Conservation (phyloP, 805 yeast species). For the Kodamaea kaohsiungensis region DNA sequence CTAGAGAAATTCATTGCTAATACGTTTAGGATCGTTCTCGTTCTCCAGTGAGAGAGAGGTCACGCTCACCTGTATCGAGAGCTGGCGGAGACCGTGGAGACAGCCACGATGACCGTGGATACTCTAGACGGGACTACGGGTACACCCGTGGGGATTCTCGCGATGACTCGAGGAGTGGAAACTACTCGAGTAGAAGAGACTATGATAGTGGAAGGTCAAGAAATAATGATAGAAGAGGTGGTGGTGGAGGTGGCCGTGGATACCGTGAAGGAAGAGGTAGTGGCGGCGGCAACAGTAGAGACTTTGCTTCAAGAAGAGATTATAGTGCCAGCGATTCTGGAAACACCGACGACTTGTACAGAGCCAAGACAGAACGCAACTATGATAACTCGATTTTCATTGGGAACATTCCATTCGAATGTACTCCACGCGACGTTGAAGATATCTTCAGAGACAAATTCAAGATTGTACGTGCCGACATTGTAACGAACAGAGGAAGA, state of each 20-base stretch:
- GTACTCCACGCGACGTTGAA: slow-evolving; percentile 59
- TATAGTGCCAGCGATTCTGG: slow-evolving; percentile 17
- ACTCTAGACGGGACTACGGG: slow-evolving; percentile 31
- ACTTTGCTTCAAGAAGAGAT: slow-evolving; percentile 22
- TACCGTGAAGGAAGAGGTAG: slow-evolving; percentile 6
- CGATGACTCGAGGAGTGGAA: slow-evolving; percentile 1
- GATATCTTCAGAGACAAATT: slow-evolving; percentile 52
- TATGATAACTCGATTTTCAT: slow-evolving; percentile 69
- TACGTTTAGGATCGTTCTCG: slow-evolving; percentile 27
- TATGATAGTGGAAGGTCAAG: slow-evolving; percentile 21
- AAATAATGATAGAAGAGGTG: slow-evolving; percentile 19
- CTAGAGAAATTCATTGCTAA: slow-evolving; percentile 5
- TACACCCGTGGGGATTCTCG: slow-evolving; percentile 26
- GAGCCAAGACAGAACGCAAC: slow-evolving; percentile 49
- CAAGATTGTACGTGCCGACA: slow-evolving; percentile 74
- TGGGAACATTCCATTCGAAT: slow-evolving; percentile 70
- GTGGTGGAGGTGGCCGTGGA: slow-evolving; percentile 21
- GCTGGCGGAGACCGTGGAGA: slow-evolving; percentile 4
- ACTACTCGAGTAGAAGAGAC: slow-evolving; percentile 13
- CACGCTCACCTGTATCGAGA: slow-evolving; percentile 38
- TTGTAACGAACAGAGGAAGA: slow-evolving; percentile 74
- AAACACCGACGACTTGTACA: slow-evolving; percentile 35
- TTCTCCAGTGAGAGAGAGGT: slow-evolving; percentile 29
- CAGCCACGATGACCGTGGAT: slow-evolving; percentile 3
- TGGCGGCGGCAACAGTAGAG: slow-evolving; percentile 12